These are phyloP conservation scores for Cladosporium oxysporum DNA, from an alignment of 2,329 filamentous ascomycete genomes.

Conservation along the genomic window DNA sequence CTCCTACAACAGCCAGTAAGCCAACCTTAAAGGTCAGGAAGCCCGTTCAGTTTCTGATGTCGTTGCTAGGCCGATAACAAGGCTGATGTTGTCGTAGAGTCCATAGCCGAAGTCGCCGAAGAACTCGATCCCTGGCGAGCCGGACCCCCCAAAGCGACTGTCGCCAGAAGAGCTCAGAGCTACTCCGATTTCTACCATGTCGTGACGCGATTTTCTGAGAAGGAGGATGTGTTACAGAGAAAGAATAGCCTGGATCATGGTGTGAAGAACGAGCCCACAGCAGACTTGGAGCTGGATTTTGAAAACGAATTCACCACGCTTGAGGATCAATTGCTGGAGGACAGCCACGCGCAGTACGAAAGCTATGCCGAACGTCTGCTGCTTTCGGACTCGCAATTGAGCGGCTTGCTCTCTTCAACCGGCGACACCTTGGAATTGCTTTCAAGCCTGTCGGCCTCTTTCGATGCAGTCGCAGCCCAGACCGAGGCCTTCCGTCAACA, in stretches of 20 bases:
- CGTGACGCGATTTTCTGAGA: constrained; percentile 58
- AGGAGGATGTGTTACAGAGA: constrained; percentile 49
- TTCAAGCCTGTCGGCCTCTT: constrained; percentile 78
- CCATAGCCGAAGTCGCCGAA: constrained; percentile 61
- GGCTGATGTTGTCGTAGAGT: constrained; percentile 55
- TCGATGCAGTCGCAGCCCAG: constrained; percentile 82
- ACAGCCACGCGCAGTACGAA: constrained; percentile 84
- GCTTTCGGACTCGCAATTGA: constrained; percentile 78
- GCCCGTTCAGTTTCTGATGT: constrained; percentile 40
- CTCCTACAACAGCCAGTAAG: constrained; percentile 60
- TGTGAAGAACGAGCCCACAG: neutral
- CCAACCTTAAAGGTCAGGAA: constrained; percentile 27
- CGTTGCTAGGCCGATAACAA: constrained; percentile 56
- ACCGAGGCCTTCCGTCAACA: constrained; percentile 91
- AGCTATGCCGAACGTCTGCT: constrained; percentile 81
- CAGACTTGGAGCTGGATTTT: constrained; percentile 54
- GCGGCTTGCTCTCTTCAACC: constrained; percentile 75
- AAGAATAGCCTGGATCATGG: constrained; percentile 41
- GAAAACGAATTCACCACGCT: constrained; percentile 60
- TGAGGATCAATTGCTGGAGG: constrained; percentile 70
- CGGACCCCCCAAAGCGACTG: constrained; percentile 65
- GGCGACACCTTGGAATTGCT: constrained; percentile 74
- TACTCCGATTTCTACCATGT: constrained; percentile 75
- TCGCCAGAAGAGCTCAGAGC: constrained; percentile 70
- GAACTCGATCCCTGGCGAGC: constrained; percentile 53